Evolutionary conservation across 257 asterid species (phyloP), one percentile per base, ranked within the genome.

Genomic region (Solanum dulcamara): DNA sequence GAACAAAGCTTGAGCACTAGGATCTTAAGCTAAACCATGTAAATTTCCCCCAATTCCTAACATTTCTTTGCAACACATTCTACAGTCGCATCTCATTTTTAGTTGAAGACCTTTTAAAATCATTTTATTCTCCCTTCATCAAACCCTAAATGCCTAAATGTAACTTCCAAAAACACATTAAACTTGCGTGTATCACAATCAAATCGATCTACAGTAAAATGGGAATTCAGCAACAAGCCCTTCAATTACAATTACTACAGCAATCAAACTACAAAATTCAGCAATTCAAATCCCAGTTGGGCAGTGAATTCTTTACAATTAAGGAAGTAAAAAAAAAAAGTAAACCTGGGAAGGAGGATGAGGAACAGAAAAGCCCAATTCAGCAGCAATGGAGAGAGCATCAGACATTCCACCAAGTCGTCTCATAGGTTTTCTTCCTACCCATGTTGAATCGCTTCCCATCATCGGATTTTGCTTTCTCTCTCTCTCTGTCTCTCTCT

Each of bases 341-440:
- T 22, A 81, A 8, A 17, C 99, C 98, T 96, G 99, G 17, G 94
- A 90, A 66, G 51, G 51, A 14, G 94, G 98, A 28, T 93, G 91
- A 80, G 91, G 83, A 46, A 92, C 91, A 85, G 97, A 89, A 90
- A 89, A 96, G 2, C 99, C 98, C 37, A 96, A 94, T 87, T 96
- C 97, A 68, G 97, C 90, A 85, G 98, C 98, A 87, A 96, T 92
- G 75, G 96, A 93, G 81, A 94, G 97, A 37, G 99, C 97, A 90
- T 96, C 99, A 46, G 98, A 96, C 98, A 96, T 90, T 18, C 99
- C 99, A 42, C 98, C 98, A 1, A 94, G 92, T 84, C 97, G 91
- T 87, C 98, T 88, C 87, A 93, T 84, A 14, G 99, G 94, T 88
- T 95, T 96, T 85, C 93, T 92, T 44, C 98, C 98, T 53, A 96